These are phyloP conservation scores for Penicillium brasilianum DNA, from an alignment of 2,329 filamentous ascomycete genomes.

Conservation along the genomic window DNA sequence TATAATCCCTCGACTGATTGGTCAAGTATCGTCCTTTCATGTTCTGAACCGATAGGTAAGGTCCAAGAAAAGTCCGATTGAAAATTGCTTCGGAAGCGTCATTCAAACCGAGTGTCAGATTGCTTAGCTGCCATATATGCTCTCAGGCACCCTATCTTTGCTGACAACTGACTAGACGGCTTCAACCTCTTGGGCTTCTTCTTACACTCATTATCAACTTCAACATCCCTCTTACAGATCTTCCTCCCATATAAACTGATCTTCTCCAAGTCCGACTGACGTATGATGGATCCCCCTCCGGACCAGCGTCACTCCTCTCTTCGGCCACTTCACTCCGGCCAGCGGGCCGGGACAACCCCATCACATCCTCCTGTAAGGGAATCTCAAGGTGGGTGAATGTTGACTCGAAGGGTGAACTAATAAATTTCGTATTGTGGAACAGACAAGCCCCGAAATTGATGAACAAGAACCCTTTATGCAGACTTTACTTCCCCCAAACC, in stretches of 20 bases:
- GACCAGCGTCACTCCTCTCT: neutral
- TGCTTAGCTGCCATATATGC: neutral
- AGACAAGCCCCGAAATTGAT: conserved; percentile 14
- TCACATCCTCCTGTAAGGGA: neutral
- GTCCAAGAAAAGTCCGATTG: conserved; percentile 1
- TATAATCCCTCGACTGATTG: neutral
- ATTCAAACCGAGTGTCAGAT: neutral
- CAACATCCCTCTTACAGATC: too few species aligned
- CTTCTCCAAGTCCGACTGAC: neutral
- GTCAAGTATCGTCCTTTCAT: neutral
- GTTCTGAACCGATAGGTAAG: neutral
- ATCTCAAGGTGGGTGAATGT: neutral
- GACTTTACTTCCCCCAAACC: conserved; percentile 7
- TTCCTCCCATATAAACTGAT: too few species aligned
- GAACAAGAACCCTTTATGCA: conserved; percentile 8
- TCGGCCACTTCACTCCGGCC: neutral
- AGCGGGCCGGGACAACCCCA: neutral
- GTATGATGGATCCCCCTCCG: neutral
- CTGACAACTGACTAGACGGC: neutral
- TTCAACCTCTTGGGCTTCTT: neutral
- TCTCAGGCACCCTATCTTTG: neutral
- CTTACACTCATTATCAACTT: neutral
- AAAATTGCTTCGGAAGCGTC: neutral
- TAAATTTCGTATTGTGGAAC: neutral
- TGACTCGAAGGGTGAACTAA: neutral